Conservation (phyloP, 257 asterid genomes). For the Hygrophila difformis region DNA sequence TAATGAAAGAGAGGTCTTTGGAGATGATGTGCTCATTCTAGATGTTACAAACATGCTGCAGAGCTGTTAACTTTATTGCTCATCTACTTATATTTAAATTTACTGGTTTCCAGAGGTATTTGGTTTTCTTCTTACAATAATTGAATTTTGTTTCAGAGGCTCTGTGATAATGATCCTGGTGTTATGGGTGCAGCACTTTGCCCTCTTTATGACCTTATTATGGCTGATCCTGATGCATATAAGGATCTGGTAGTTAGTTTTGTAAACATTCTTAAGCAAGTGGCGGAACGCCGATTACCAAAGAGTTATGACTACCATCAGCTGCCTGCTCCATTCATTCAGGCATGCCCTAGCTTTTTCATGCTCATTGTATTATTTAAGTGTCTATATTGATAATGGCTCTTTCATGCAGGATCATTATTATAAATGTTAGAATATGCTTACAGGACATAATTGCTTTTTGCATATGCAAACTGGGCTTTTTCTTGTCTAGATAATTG, state of each 20-base stretch:
- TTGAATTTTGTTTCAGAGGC: constrained; percentile 57
- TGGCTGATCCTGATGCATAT: constrained; percentile 56
- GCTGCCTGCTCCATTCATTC: constrained; percentile 98
- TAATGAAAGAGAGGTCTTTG: too few species aligned
- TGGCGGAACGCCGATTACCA: constrained; percentile 87
- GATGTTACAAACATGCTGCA: too few species aligned
- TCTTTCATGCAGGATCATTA: not conserved
- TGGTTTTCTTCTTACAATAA: constrained; percentile 4
- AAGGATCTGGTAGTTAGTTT: constrained; percentile 86
- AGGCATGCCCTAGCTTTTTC: constrained; percentile 30
- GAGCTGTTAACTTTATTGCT: not conserved
- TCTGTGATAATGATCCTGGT: constrained; percentile 95
- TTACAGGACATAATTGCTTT: not conserved
- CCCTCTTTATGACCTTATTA: constrained; percentile 87
- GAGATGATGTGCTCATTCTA: too few species aligned
- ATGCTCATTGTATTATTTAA: not conserved
- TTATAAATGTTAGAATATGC: not conserved
- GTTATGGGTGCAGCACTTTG: constrained; percentile 97
- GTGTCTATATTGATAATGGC: not conserved
- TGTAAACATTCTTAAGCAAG: constrained; percentile 94
- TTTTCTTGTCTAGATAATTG: not conserved
- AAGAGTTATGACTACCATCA: constrained; percentile 97
- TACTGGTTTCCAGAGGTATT: not conserved
- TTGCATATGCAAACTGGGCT: not conserved
- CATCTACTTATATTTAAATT: not conserved